phyloP scores from a whole-genome alignment of 345 rosid genomes.

The Populus euphratica region DNA sequence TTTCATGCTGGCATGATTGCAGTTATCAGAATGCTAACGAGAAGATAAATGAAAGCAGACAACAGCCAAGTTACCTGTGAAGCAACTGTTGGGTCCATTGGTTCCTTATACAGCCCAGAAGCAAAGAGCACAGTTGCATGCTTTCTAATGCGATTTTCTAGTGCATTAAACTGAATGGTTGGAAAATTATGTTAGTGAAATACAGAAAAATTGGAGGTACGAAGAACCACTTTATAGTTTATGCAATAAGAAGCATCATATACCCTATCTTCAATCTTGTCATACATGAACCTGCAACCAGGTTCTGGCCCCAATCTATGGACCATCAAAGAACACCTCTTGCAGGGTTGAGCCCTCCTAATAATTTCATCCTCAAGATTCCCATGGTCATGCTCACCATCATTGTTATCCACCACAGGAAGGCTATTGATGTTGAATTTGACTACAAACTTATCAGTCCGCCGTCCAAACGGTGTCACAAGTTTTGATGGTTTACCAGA shows the following conservation, averaged over 20 bases:
- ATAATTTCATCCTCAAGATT: constrained; percentile 65
- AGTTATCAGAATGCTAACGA: background rate
- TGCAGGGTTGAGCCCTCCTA: constrained; percentile 57
- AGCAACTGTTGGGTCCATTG: constrained; percentile 76
- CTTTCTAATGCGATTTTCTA: constrained; percentile 62
- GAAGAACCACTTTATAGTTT: background rate
- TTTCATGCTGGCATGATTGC: background rate
- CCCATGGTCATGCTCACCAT: constrained; percentile 28
- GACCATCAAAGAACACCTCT: constrained; percentile 55
- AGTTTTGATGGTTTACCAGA: constrained; percentile 51
- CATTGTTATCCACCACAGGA: constrained; percentile 35
- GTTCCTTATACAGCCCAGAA: constrained; percentile 69
- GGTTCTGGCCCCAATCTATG: constrained; percentile 62
- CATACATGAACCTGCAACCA: constrained; percentile 86
- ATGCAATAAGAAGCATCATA: constrained; percentile 12
- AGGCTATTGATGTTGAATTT: constrained; percentile 54
- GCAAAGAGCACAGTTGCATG: constrained; percentile 51
- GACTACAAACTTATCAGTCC: constrained; percentile 61
- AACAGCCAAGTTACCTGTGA: constrained; percentile 59
- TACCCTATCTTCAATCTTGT: constrained; percentile 83
- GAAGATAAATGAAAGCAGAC: background rate
- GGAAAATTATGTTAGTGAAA: constrained; percentile 16
- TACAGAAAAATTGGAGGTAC: constrained; percentile 5
- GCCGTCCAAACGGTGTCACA: constrained; percentile 75
- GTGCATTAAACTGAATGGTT: constrained; percentile 53